A percentile compares a stretch with the other conserved stretches of the same genome.
These are phyloP conservation scores for Alloascoidea africana DNA, from an alignment of 805 yeast species.

Conservation along the genomic window DNA sequence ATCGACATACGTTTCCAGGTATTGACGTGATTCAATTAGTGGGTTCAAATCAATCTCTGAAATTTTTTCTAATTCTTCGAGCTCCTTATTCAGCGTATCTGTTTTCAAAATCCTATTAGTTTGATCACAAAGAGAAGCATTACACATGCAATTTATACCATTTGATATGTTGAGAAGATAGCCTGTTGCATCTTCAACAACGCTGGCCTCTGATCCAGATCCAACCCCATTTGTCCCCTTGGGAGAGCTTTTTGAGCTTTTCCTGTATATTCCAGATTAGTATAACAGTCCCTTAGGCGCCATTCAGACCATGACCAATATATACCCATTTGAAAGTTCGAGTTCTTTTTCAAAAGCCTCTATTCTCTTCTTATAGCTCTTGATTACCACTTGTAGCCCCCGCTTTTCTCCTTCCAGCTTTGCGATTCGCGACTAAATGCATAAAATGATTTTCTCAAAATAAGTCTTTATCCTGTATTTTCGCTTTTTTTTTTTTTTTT, in stretches of 20 bases:
- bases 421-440: conserved; percentile 23
- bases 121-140: conserved; percentile 4
- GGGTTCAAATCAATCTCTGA: conserved; percentile 10
- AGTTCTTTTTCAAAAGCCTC: conserved; percentile 13
- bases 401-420: conserved; percentile 38
- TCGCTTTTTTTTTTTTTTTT: not conserved
- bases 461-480: not conserved
- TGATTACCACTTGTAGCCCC: conserved; percentile 16
- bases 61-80: conserved; percentile 1
- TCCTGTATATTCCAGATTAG: too few relatives aligned
- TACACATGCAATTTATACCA: conserved; percentile 6
- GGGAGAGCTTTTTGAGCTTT: not conserved
- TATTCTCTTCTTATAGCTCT: conserved; percentile 13
- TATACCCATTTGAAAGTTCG: too few relatives aligned
- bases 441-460: not conserved
- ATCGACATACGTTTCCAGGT: conserved; percentile 12
- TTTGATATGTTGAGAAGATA: conserved; percentile 2
- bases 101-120: not conserved
- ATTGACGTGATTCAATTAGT: conserved; percentile 14
- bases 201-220: too few relatives aligned
- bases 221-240: too few relatives aligned
- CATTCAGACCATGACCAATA: too few relatives aligned
- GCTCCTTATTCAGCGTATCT: conserved; percentile 1
- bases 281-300: too few relatives aligned
- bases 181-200: not conserved